Evolutionary conservation across 371 early-diverging fungal species (phyloP).

Genomic region (Circinella minor): DNA sequence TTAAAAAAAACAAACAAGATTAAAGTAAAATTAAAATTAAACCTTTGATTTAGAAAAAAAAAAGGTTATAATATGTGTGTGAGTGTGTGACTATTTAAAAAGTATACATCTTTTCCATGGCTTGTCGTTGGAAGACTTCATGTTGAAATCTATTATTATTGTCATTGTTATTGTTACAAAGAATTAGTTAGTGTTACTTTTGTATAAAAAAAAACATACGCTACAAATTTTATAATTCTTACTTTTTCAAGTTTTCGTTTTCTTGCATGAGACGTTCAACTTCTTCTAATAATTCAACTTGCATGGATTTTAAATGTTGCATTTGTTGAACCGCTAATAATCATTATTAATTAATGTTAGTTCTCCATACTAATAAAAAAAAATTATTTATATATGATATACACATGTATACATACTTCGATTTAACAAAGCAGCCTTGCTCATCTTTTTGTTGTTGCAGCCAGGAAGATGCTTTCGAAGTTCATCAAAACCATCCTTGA

Average conservation of each 20-base stretch:
- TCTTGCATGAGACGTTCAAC: slow-evolving; percentile 53
- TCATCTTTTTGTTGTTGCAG: slow-evolving; percentile 60
- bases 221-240: slow-evolving; percentile 9
- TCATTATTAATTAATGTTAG: not conserved
- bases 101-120: slow-evolving; percentile 57
- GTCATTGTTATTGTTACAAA: too few relatives aligned
- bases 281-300: slow-evolving; percentile 47
- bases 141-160: slow-evolving; percentile 44
- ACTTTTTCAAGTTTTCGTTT: slow-evolving; percentile 56
- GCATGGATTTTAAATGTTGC: slow-evolving; percentile 51
- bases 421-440: slow-evolving; percentile 57
- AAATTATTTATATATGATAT: not conserved
- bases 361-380: too few relatives aligned
- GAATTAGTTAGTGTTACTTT: too few relatives aligned
- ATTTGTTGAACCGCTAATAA: slow-evolving; percentile 51
- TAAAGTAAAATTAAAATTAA: too few relatives aligned
- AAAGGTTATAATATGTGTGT: too few relatives aligned
- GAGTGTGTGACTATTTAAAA: slow-evolving; percentile 19
- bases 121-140: slow-evolving; percentile 51
- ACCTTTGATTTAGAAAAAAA: too few relatives aligned
- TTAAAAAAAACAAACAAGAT: too few relatives aligned
- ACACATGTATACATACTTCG: slow-evolving; percentile 42
- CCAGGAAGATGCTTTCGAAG: slow-evolving; percentile 53
- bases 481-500: slow-evolving; percentile 59
- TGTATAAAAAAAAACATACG: too few relatives aligned